phyloP scores from a whole-genome alignment of 345 rosid species.

The Arabidopsis arenosa region DNA sequence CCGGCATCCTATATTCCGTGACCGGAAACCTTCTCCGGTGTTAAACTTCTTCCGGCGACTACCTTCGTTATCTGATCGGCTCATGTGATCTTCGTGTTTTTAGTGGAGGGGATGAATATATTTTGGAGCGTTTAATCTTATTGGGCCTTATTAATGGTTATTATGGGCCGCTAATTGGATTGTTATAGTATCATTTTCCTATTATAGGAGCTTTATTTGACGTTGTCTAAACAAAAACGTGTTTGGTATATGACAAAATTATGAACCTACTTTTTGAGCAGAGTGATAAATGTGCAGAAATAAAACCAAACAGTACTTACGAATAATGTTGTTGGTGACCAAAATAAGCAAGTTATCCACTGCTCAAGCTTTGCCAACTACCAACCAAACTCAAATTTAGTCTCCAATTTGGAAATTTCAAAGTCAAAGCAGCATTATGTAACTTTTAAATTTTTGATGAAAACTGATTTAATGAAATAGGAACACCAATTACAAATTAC shows the following conservation, averaged over 20 bases:
- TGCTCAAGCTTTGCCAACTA: neutral
- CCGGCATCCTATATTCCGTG: slow-evolving; percentile 85
- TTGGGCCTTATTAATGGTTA: slow-evolving; percentile 29
- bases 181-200: neutral
- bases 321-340: slow-evolving; percentile 36
- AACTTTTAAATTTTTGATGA: neutral
- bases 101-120: slow-evolving; percentile 18
- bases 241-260: neutral
- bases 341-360: neutral
- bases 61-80: slow-evolving; percentile 78
- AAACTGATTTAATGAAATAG: no score
- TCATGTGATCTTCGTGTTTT: slow-evolving; percentile 52
- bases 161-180: neutral
- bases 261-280: slow-evolving; percentile 5
- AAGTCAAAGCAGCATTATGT: neutral
- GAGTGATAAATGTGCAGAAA: slow-evolving; percentile 36
- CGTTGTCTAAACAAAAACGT: neutral
- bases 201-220: neutral
- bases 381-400: neutral
- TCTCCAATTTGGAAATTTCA: slow-evolving; percentile 2
- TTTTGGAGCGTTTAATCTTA: slow-evolving; percentile 15
- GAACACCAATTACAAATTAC: no score
- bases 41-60: slow-evolving; percentile 81
- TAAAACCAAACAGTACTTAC: neutral
- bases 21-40: slow-evolving; percentile 70